Evolutionary conservation across 2,329 filamentous ascomycete genomes (phyloP).

Genomic region (Apiospora hydei): DNA sequence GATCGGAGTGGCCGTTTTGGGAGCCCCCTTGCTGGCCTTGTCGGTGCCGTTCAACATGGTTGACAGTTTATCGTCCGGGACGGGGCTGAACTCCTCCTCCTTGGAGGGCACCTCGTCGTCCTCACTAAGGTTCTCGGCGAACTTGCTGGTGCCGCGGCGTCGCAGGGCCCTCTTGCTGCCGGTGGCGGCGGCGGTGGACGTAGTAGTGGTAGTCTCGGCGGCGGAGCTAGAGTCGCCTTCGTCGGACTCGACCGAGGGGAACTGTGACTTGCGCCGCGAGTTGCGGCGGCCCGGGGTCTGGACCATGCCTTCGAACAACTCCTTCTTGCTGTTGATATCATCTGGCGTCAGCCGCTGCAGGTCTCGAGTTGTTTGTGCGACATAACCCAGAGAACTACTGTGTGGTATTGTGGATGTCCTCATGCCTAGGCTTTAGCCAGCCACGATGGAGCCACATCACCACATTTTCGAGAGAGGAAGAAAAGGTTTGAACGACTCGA

Average conservation of each 20-base stretch:
- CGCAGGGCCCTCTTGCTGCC: constrained; percentile 47
- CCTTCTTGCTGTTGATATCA: constrained; percentile 59
- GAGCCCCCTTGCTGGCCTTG: constrained; percentile 32
- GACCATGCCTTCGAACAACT: constrained; percentile 67
- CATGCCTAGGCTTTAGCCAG: not conserved
- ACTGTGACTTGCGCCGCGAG: constrained; percentile 58
- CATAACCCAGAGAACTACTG: not conserved
- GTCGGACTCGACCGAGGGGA: constrained; percentile 52
- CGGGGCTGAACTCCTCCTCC: constrained; percentile 36
- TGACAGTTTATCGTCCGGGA: constrained; percentile 37
- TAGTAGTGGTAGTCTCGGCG: constrained; percentile 43
- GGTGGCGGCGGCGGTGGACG: constrained; percentile 31
- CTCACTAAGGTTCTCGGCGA: constrained; percentile 58
- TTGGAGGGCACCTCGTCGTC: constrained; percentile 33
- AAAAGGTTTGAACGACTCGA: not conserved
- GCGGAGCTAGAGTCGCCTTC: constrained; percentile 59
- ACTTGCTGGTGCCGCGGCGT: constrained; percentile 56
- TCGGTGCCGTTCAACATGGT: constrained; percentile 33
- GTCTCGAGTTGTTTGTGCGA: not conserved
- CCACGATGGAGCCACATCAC: not conserved
- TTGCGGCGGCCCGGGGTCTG: constrained; percentile 60
- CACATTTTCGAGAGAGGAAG: not conserved
- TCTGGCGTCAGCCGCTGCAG: not conserved
- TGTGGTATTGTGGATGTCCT: not conserved
- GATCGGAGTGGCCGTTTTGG: constrained; percentile 35